Base-by-base conservation (phyloP, 2,329 filamentous ascomycete genomes). In the Chalaropsis ovoidea region DNA sequence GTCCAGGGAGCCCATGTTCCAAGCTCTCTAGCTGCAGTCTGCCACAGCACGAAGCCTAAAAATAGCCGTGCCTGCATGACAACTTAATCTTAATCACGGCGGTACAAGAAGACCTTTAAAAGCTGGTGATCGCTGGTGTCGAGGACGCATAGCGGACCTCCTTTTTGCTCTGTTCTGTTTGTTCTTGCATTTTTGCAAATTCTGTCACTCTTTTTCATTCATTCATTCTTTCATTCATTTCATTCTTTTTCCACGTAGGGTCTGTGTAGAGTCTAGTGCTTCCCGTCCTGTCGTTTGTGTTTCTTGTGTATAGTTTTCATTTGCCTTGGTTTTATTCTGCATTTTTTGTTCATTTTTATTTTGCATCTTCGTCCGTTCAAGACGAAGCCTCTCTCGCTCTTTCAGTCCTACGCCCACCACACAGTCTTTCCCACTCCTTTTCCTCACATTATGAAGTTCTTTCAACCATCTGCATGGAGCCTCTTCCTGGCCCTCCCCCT, bases 261-360 rank as follows among this genome's bases (percentile, higher is more conserved):
- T 58, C 31, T 39, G 54, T 58, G 54, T 58, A 39, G 27, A 58
- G 19, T 24, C 27, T 27, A 39, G 54, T 39, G 54, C 54, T 58
- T 58, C 54, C 17, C 39, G 54, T 58, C 54, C 27, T 58, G 31
- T 58, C 54, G 54, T 58, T 58, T 58, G 27, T 58, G 27, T 39
- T 58, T 58, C 54, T 58, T 58, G 54, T 58, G 15, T 58, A 58
- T 58, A 58, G 54, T 39, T 58, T 58, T 58, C 54, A 35, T 58
- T 47, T 47, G 43, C 43, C 15, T 19, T 47, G 43, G 3, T 47
- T 54, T 58, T 58, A 58, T 58, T 58, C 47, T 58, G 54, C n/a
- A 39, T 58, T 58, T 58, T 56, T 15, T 52, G 47, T 52, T 52
- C 47, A 39, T 58, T 58, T 58, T 15, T 47, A n/a, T 39, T 39